A percentile compares a stretch with the other conserved stretches of the same genome.
Conservation (phyloP, 768 basidiomycete species). For the Lactifluus subvellereus region DNA sequence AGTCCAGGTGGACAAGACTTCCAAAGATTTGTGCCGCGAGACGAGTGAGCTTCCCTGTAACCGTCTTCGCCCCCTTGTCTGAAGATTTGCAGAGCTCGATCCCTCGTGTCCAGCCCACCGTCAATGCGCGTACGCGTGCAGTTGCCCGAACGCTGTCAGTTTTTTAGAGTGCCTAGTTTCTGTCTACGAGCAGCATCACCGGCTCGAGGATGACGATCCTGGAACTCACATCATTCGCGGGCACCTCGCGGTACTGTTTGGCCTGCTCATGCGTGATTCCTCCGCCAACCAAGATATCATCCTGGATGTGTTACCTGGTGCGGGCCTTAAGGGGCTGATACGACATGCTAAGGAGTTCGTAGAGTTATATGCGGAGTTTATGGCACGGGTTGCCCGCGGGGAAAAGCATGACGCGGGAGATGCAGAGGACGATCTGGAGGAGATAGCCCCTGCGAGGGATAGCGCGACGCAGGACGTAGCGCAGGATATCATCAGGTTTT, state of each 20-base stretch:
- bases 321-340: constrained; percentile 33
- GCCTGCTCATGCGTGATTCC: constrained; percentile 38
- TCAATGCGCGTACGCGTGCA: constrained; percentile 48
- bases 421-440: constrained; percentile 17
- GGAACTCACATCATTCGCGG: constrained; percentile 51
- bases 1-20: constrained; percentile 51
- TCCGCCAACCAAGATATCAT: constrained; percentile 32
- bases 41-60: constrained; percentile 41
- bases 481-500: constrained; percentile 44
- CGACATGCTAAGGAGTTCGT: constrained; percentile 38
- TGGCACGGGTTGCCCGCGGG: constrained; percentile 27
- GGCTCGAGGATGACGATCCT: constrained; percentile 27
- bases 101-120: constrained; percentile 46
- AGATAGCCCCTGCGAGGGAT: constrained; percentile 8
- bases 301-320: constrained; percentile 34
- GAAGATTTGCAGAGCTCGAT: constrained; percentile 39
- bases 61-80: constrained; percentile 5
- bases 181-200: constrained; percentile 43
- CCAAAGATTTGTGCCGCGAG: constrained; percentile 41
- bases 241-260: constrained; percentile 72
- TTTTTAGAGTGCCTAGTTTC: constrained; percentile 46
- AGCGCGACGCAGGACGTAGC: constrained; percentile 31
- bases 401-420: constrained; percentile 17
- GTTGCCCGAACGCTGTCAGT: constrained; percentile 41
- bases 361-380: constrained; percentile 36